Base-by-base conservation (phyloP, 306 rosid species). In the Cucumis hystrix region DNA sequence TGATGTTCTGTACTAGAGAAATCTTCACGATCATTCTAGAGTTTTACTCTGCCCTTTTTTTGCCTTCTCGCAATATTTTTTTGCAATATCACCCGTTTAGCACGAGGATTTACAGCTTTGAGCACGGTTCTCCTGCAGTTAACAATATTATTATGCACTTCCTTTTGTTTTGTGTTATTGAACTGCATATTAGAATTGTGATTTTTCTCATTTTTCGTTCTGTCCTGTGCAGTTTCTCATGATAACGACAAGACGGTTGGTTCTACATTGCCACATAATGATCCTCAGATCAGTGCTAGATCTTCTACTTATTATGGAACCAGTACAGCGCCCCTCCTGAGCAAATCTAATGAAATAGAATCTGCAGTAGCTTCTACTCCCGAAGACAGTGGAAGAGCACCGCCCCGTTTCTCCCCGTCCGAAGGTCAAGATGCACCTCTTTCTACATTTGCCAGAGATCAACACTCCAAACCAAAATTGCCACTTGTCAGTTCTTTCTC, bases 141-240 rank as follows among this genome's bases (percentile, higher is more conserved):
- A 12, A 16, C 15, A 4, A 20, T n/a, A 12, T 67, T 10, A n/a
- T 67, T 20, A 3, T n/a, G 54, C 18, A 23, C 16, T 28, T 51
- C 40, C 7, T 51, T 72, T 72, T 28, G 14, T 12, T 72, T 47
- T 49, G 16, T 23, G 60, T 28, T 72, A 72, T 28, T 45, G 45
- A 72, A 52, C 21, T 72, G 60, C 25, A 14, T 13, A 14, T 41
- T 76, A 49, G 40, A 68, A 60, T 41, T 80, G 58, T 70, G 47
- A 13, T 56, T 18, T 41, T 83, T 12, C 4, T 71, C 37, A 72
- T 9, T 15, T 49, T 49, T 64, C 37, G 16, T 5, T 35, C 81
- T 65, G 25, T 18, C 51, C 39, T 58, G 47, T 85, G 81, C 88
- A 93, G 93, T 60, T 79, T 52, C 75, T 81, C 77, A 60, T 55